phyloP scores from a whole-genome alignment of 257 asterid species.

The Gentiana dahurica region DNA sequence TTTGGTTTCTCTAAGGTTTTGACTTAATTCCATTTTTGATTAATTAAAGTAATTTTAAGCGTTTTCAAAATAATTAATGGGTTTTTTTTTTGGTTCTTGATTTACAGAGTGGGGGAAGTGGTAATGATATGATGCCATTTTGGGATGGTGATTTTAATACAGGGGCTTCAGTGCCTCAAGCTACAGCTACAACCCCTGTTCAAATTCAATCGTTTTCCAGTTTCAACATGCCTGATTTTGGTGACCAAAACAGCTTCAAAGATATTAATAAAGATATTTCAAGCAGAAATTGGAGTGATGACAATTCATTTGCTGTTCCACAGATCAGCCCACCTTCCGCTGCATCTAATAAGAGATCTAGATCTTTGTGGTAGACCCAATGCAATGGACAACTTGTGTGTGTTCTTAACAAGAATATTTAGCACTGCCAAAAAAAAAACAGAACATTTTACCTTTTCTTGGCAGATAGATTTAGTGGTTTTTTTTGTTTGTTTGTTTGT shows the following conservation, averaged over 20 bases:
- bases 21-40: slow-evolving; percentile 6
- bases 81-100: background rate
- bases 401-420: background rate
- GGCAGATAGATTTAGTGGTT: background rate
- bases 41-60: too few species aligned
- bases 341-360: slow-evolving; percentile 17
- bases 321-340: slow-evolving; percentile 46
- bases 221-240: slow-evolving; percentile 18
- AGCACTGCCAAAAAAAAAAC: too few species aligned
- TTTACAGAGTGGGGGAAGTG: slow-evolving; percentile 28
- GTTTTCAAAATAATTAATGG: too few species aligned
- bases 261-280: slow-evolving; percentile 22
- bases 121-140: slow-evolving; percentile 32
- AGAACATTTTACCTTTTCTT: background rate
- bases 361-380: slow-evolving; percentile 13
- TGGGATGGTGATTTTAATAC: slow-evolving; percentile 40
- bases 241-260: slow-evolving; percentile 29
- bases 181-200: slow-evolving; percentile 14
- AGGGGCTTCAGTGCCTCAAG: slow-evolving; percentile 69
- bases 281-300: slow-evolving; percentile 41
- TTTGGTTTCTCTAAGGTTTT: slow-evolving; percentile 46
- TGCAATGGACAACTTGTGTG: background rate
- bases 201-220: slow-evolving; percentile 31
- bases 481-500: background rate
- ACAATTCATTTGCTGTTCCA: slow-evolving; percentile 65